phyloP scores from a whole-genome alignment of 2,329 filamentous ascomycete species.

The Pyricularia grisea region DNA sequence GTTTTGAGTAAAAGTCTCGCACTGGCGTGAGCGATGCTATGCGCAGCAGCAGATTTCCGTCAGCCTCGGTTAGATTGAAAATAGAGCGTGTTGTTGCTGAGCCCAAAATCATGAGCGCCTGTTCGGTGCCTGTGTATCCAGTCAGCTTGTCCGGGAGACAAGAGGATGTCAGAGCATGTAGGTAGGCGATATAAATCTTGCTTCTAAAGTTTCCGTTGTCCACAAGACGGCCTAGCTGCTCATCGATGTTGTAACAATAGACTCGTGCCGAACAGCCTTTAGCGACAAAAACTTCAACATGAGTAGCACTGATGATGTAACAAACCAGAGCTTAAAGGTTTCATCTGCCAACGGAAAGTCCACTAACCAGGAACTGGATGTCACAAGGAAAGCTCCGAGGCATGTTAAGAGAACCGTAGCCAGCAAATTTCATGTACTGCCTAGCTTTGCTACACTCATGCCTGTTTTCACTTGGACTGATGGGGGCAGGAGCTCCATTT shows the following conservation, averaged over 20 bases:
- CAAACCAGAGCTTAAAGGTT: too few species aligned
- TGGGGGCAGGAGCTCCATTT: too few species aligned
- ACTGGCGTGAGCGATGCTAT: constrained; percentile 23
- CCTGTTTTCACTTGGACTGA: too few species aligned
- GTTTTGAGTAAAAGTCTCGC: not conserved
- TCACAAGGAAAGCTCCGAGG: too few species aligned
- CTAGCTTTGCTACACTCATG: too few species aligned
- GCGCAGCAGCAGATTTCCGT: constrained; percentile 22
- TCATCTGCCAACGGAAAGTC: too few species aligned
- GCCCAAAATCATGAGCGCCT: constrained; percentile 36
- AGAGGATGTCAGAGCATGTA: constrained; percentile 46
- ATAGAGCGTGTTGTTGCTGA: constrained; percentile 30
- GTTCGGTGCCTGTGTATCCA: constrained; percentile 40
- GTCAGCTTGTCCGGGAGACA: constrained; percentile 40
- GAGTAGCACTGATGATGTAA: not conserved
- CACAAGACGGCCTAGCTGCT: constrained; percentile 34
- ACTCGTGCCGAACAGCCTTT: constrained; percentile 10
- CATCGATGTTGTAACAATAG: constrained; percentile 40
- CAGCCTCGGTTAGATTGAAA: constrained; percentile 19
- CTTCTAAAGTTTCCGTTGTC: constrained; percentile 41
- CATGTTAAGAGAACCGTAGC: too few species aligned
- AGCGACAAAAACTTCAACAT: constrained; percentile 13
- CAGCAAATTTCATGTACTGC: too few species aligned
- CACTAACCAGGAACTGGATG: too few species aligned
- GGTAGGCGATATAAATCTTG: constrained; percentile 39